phyloP scores from a whole-genome alignment of 139 green algal genomes.

The Micractinium sp. region DNA sequence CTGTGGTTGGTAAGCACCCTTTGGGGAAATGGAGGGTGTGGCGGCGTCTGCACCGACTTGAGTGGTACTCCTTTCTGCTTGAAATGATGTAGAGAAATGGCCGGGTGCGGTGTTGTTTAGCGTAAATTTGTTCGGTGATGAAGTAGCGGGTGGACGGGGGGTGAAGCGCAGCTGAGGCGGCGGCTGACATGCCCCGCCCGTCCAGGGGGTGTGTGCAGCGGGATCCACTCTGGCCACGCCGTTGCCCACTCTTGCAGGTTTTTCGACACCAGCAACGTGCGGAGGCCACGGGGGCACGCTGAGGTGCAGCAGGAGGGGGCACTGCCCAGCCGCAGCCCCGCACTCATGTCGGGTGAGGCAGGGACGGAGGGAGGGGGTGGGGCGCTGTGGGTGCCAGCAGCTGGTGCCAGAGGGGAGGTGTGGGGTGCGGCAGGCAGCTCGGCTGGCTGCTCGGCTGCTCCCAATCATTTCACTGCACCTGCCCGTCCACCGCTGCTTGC shows the following conservation, averaged over 20 bases:
- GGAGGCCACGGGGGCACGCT: conserved; percentile 70
- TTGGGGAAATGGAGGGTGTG: neutral
- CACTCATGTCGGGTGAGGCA: conserved; percentile 56
- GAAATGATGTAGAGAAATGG: too few species aligned
- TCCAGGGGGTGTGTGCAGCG: too few species aligned
- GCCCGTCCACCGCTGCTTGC: too few species aligned
- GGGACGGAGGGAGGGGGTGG: neutral
- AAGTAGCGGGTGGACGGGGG: too few species aligned
- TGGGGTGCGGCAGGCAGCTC: neutral
- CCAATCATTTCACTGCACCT: too few species aligned
- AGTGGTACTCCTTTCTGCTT: neutral
- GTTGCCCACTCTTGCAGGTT: conserved; percentile 53
- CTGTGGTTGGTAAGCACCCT: neutral
- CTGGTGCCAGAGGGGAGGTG: too few species aligned
- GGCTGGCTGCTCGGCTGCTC: too few species aligned
- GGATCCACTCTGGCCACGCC: too few species aligned
- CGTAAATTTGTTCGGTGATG: too few species aligned
- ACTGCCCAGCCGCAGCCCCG: conserved; percentile 39
- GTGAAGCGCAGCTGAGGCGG: too few species aligned
- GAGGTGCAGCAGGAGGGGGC: conserved; percentile 52
- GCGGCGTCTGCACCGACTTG: neutral
- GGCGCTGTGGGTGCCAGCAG: neutral
- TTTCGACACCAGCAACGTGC: conserved; percentile 72
- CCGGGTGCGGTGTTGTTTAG: neutral
- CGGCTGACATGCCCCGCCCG: too few species aligned